Conservation (phyloP, 306 rosid genomes). For the Abrus precatorius region DNA sequence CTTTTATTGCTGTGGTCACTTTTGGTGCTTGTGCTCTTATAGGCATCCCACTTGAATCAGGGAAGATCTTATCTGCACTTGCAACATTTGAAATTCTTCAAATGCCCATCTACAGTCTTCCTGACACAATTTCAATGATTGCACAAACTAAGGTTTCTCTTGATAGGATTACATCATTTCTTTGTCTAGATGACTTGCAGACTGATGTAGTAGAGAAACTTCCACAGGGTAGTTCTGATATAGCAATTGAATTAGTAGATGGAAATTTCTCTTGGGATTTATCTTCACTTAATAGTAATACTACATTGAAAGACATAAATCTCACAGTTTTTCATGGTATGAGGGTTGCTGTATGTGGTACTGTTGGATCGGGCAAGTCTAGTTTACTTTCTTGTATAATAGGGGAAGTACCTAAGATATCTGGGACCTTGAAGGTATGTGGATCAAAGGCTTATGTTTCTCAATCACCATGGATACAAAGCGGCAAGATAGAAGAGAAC, state of each 20-base stretch:
- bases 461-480: conserved; percentile 11
- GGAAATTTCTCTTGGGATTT: conserved; percentile 5
- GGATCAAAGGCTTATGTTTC: conserved; percentile 21
- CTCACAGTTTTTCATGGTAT: conserved; percentile 11
- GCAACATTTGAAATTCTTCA: neutral
- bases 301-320: conserved; percentile 1
- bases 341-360: conserved; percentile 26
- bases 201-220: conserved; percentile 16
- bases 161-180: conserved; percentile 10
- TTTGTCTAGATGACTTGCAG: conserved; percentile 11
- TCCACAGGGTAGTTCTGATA: conserved; percentile 2
- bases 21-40: neutral
- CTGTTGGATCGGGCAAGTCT: conserved; percentile 9
- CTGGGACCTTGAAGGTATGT: conserved; percentile 9
- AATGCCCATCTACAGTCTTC: neutral
- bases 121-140: neutral
- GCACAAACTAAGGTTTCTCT: conserved; percentile 12
- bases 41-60: conserved; percentile 16
- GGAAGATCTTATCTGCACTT: conserved; percentile 10
- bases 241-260: neutral
- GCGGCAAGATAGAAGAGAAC: conserved; percentile 13
- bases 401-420: conserved; percentile 7
- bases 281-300: neutral
- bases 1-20: conserved; percentile 8
- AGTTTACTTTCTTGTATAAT: conserved; percentile 8